phyloP scores from a whole-genome alignment of 2,329 filamentous ascomycete species.

The Fusarium oxysporum region DNA sequence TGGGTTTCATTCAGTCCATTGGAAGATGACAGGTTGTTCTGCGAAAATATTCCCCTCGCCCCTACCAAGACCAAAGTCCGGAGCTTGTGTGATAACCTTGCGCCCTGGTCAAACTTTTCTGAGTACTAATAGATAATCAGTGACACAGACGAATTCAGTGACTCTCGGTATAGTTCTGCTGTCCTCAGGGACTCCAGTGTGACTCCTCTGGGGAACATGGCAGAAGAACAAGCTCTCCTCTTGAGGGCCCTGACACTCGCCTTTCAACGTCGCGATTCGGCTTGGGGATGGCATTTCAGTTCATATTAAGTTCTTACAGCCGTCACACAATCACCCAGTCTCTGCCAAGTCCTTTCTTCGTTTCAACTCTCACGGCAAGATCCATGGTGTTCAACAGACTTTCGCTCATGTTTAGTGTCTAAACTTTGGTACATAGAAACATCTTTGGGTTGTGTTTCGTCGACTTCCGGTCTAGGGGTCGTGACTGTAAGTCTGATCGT shows the following conservation, averaged over 20 bases:
- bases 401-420: no score
- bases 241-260: neutral
- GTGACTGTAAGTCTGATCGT: neutral
- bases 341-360: no score
- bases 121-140: neutral
- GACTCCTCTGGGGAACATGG: no score
- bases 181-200: neutral
- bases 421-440: no score
- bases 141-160: neutral
- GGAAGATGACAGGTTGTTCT: neutral
- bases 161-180: neutral
- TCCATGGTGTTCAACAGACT: no score
- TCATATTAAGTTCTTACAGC: no score
- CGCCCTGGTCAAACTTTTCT: neutral
- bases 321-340: no score
- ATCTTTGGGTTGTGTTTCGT: no score
- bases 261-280: neutral
- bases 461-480: neutral
- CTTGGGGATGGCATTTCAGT: no score
- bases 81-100: neutral
- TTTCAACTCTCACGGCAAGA: no score
- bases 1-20: neutral
- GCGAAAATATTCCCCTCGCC: neutral
- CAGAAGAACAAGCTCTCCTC: neutral
- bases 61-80: neutral